phyloP scores from a whole-genome alignment of 306 rosid species.

The Dicorynia guianensis region DNA sequence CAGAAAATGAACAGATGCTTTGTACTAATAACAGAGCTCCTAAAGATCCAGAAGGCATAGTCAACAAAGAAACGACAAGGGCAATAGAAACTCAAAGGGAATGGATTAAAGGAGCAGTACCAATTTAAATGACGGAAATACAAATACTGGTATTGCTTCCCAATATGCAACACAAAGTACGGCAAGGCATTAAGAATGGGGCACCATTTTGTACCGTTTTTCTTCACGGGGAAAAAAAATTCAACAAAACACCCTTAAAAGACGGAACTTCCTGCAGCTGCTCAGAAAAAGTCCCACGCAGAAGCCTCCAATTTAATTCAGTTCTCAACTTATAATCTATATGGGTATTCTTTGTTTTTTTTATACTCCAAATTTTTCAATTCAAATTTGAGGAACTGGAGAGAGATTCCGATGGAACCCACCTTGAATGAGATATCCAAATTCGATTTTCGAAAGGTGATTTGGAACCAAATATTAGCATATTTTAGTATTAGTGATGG shows the following conservation, averaged over 20 bases:
- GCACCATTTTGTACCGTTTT: neutral
- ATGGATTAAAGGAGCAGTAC: neutral
- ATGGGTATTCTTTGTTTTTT: too few species aligned
- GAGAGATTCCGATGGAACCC: too few species aligned
- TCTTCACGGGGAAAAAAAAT: neutral
- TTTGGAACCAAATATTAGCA: too few species aligned
- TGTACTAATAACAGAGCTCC: too few species aligned
- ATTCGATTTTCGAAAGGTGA: too few species aligned
- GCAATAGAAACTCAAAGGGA: neutral
- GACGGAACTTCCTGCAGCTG: neutral
- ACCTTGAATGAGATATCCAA: too few species aligned
- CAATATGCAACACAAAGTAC: neutral
- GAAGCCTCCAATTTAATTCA: neutral
- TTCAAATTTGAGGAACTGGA: too few species aligned
- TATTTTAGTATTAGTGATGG: too few species aligned
- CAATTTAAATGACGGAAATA: neutral
- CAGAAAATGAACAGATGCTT: too few species aligned
- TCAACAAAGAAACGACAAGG: neutral
- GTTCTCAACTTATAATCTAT: neutral
- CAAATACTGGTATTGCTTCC: neutral
- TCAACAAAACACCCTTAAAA: slow-evolving; percentile 21
- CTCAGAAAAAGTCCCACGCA: neutral
- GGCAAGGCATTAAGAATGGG: neutral
- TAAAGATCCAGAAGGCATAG: too few species aligned
- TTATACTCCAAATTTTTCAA: too few species aligned